Evolutionary conservation across 768 basidiomycete species (phyloP).

Genomic region (Rhodotorula babjevae): DNA sequence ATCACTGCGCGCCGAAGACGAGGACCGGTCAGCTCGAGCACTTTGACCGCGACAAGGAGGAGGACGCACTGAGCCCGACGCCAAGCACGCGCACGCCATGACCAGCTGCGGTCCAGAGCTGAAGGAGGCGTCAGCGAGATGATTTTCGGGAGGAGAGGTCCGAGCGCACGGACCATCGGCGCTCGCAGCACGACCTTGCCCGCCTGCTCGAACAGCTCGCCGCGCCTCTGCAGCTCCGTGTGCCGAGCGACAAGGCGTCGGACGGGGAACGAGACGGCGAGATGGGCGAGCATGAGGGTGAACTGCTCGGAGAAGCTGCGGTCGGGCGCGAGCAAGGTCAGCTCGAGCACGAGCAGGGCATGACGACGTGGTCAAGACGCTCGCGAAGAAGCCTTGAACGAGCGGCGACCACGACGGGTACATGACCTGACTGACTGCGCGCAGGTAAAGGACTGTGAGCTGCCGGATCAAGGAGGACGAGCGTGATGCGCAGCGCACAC

Average conservation of each 20-base stretch:
- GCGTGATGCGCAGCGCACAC: not conserved
- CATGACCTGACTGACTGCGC: not conserved
- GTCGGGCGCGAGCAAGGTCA: too few species aligned
- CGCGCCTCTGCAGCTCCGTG: not conserved
- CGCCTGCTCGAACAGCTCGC: not conserved
- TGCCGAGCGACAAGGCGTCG: not conserved
- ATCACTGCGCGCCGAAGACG: not conserved
- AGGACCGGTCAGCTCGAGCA: too few species aligned
- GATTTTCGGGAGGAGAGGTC: not conserved
- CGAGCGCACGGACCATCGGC: not conserved
- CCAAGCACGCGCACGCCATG: not conserved
- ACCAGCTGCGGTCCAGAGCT: not conserved
- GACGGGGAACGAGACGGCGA: not conserved
- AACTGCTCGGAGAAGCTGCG: not conserved
- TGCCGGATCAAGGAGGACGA: not conserved
- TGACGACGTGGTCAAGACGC: too few species aligned
- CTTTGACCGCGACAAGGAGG: not conserved
- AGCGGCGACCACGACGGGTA: not conserved
- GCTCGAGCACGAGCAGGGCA: too few species aligned
- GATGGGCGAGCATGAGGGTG: not conserved
- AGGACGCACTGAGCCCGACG: not conserved
- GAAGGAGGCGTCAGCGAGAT: not conserved
- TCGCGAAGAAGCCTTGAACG: not conserved
- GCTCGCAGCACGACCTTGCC: not conserved
- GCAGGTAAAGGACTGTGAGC: too few species aligned